Evolutionary conservation across 345 rosid genomes (phyloP).

Genomic region (Linum trigynum): DNA sequence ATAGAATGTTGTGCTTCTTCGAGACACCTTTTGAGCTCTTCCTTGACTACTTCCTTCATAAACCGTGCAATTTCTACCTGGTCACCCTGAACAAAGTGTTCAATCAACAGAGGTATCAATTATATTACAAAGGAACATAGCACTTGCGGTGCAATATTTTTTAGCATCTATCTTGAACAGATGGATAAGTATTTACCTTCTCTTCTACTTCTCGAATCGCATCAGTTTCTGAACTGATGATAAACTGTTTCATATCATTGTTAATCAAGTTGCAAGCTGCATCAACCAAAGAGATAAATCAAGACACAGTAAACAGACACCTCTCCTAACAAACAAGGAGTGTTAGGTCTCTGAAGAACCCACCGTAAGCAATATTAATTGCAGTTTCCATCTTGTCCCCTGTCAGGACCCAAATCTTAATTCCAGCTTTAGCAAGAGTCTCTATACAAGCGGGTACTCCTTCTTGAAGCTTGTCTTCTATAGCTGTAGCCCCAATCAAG

Average conservation of each 20-base stretch:
- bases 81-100: constrained; percentile 58
- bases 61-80: constrained; percentile 83
- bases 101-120: not conserved
- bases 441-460: constrained; percentile 96
- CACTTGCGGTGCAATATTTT: constrained; percentile 3
- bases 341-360: constrained; percentile 13
- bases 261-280: constrained; percentile 96
- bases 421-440: constrained; percentile 96
- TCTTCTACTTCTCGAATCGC: constrained; percentile 82
- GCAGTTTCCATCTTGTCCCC: constrained; percentile 99
- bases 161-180: constrained; percentile 10
- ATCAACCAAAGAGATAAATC: constrained; percentile 19
- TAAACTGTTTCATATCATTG: constrained; percentile 93
- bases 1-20: constrained; percentile 72
- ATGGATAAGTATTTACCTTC: constrained; percentile 43
- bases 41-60: constrained; percentile 81
- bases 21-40: constrained; percentile 59
- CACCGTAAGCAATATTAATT: constrained; percentile 95
- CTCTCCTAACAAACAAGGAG: not conserved
- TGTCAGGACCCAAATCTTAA: constrained; percentile 96
- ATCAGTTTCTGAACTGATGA: constrained; percentile 89
- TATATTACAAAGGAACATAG: not conserved
- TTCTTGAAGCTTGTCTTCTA: constrained; percentile 99
- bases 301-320: constrained; percentile 10
- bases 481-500: constrained; percentile 93